Evolutionary conservation across 2,329 filamentous ascomycete genomes (phyloP), one percentile per base, ranked within the genome.

Genomic region (Lasiodiplodia theobromae): DNA sequence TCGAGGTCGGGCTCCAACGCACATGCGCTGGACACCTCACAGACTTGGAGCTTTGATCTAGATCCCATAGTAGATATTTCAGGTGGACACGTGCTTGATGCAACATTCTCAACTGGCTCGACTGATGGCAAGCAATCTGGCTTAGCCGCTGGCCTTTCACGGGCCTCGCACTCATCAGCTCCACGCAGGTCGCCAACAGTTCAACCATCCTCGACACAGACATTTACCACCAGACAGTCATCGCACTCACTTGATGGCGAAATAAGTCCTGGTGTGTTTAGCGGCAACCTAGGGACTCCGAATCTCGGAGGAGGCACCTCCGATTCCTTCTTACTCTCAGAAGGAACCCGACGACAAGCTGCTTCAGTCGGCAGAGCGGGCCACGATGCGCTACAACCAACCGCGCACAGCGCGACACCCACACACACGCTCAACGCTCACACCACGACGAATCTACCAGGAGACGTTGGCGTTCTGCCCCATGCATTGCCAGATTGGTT

Each of bases 11-110:
- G 34, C 28, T 66, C 63, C 7, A 54, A 40, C 14, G 14, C 63
- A 11, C 23, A 56, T n/a, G 11, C 34, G 12, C 23, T 66, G 18
- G 63, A 66, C 21, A 38, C 63, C 11, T 44, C 51, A 16, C 63
- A 66, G 37, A 37, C 16, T n/a, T 66, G 49, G 51, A 56, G 21
- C 37, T 66, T 66, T 66, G 63, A 66, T 66, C 34, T 66, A 56
- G 63, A 54, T 31, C 23, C 63, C 21, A 12, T 23, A n/a, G 21
- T 47, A 21, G 63, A 66, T 44, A 5, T 34, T 6, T 18, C 44
- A 25, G 37, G 47, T 25, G 2, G 47, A 4, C 60, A 47, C 7
- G 28, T 25, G 5, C 60, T 38, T 10, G n/a, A 52, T 7, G 28
- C 44, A 21, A 16, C 60, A 38, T 64, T 64, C 44, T 21, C 40